Evolutionary conservation across 805 yeast genomes (phyloP), one percentile per base, ranked within the genome.

Genomic region (Saturnispora hagleri): DNA sequence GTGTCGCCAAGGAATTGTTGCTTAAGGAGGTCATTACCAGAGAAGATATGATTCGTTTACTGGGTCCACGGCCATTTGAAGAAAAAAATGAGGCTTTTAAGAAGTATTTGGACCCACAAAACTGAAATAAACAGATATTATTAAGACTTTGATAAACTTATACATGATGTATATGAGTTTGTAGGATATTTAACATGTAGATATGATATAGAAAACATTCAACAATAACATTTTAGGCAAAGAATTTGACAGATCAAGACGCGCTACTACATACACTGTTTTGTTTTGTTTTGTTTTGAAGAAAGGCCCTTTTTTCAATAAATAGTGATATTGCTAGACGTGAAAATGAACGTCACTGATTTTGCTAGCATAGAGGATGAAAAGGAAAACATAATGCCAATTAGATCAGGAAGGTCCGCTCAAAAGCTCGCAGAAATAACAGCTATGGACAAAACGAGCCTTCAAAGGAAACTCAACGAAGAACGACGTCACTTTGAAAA

Each of bases 61-160:
- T 93, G 46, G 99, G 99, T 12, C 85, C 85, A 65, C 78, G 99
- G 56, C 97, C 96, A 12, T 93, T 85, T 75, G 84, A 87, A 22
- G 96, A 89, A 65, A 82, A 79, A 57, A 89, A 88, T 62, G 96
- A 88, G 60, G 97, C 96, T 4, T 89, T 89, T 68, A 89, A 87
- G 68, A 85, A 86, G 68, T 84, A 85, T 46, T 53, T 68, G 47
- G 54, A 61, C 28, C 66, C 69, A n/a, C 42, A 53, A 15, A 44
- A 46, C 4, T 44, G 35, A 20, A 28, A 43, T 13, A 28, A 15
- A 26, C 18, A 26, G 28, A 43, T 24, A 12, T 13, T 22, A 17
- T 41, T 13, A 22, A 24, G 4, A 41, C n/a, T 13, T 41, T 13
- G 8, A 41, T 41, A 24, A 26, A 38, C 15, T 10, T 20, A 17